Percentiles rank a stretch among this genome's conserved stretches.
phyloP scores from a whole-genome alignment of 177 flowering plant genomes.

The Telopea speciosissima region DNA sequence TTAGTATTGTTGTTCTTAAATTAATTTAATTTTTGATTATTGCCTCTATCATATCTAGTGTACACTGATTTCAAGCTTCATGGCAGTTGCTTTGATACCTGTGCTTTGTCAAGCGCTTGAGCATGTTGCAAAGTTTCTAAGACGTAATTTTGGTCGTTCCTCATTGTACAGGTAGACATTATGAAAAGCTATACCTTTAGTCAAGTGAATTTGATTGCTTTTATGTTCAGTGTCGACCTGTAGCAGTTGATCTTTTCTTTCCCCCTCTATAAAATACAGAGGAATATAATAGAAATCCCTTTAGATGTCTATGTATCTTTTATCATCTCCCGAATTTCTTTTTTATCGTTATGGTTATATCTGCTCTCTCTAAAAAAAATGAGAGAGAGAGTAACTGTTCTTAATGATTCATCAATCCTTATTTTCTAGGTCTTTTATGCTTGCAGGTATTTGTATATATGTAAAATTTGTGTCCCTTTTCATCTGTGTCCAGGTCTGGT shows the following conservation, averaged over 20 bases:
- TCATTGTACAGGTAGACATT: conserved; percentile 70
- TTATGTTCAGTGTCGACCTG: neutral
- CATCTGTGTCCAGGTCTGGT: too few relatives aligned
- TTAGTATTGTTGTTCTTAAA: neutral
- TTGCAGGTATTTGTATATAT: too few relatives aligned
- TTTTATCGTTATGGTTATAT: too few relatives aligned
- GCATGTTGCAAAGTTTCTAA: conserved; percentile 76
- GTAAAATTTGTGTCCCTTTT: too few relatives aligned
- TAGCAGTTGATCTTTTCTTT: conserved; percentile 1
- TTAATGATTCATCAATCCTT: too few relatives aligned
- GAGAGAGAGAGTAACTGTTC: too few relatives aligned
- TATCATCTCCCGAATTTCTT: too few relatives aligned
- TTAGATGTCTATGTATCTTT: too few relatives aligned
- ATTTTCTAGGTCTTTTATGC: too few relatives aligned
- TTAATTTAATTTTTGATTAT: neutral
- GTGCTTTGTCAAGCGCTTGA: conserved; percentile 75
- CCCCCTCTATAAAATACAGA: too few relatives aligned
- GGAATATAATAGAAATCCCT: too few relatives aligned
- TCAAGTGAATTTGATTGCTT: conserved; percentile 2
- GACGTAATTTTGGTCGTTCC: conserved; percentile 77
- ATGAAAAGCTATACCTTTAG: neutral
- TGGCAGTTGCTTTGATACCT: conserved; percentile 93
- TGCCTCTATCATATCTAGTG: neutral
- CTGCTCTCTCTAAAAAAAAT: too few relatives aligned
- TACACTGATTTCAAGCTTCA: conserved; percentile 13